Evolutionary conservation across 2,329 filamentous ascomycete species (phyloP), one percentile per base, ranked within the genome.

Genomic region (Colletotrichum trifolii): DNA sequence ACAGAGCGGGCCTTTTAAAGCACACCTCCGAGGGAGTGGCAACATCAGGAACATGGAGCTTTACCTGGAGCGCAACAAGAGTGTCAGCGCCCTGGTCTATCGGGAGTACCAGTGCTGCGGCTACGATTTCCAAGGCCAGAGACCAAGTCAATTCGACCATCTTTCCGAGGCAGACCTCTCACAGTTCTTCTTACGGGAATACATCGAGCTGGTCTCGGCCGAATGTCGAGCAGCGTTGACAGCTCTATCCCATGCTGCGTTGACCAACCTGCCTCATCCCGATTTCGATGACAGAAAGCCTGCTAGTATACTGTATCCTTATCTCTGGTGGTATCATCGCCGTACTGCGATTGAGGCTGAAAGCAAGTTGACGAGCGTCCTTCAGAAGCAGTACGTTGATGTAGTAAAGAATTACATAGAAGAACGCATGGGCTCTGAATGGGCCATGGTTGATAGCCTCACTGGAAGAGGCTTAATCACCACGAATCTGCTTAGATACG

Each of bases 321-420:
- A 55, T 9, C 42, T 55, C 0, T 55, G 53, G 53, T 55, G 42
- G 40, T 55, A 46, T 13, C 53, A 55, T 46, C 40, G 53, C 1
- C 13, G 53, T 4, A 2, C 36, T 2, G 53, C 38, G 1, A 46
- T 55, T 11, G 9, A 54, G 10, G 12, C 3, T 2, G 52, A 11
- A 2, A 45, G 7, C 1, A 33, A 17, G 1, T 6, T 1, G 3
- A 10, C 46, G 6, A n/a, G 12, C 13, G 4, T n/a, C 9, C 6
- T 15, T 13, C 5, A 45, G n/a, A n/a, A 17, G 9, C 53, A 55
- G 17, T 17, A 17, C 13, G 5, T 55, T 11, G 7, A 12, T 7
- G 53, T 55, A 3, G 36, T 55, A 4, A 8, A 46, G 3, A 4
- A 46, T 10, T 55, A 55, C 15, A 25, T 55, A 3, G 25, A 36